phyloP scores from a whole-genome alignment of 257 asterid species.

The Fraxinus americana region DNA sequence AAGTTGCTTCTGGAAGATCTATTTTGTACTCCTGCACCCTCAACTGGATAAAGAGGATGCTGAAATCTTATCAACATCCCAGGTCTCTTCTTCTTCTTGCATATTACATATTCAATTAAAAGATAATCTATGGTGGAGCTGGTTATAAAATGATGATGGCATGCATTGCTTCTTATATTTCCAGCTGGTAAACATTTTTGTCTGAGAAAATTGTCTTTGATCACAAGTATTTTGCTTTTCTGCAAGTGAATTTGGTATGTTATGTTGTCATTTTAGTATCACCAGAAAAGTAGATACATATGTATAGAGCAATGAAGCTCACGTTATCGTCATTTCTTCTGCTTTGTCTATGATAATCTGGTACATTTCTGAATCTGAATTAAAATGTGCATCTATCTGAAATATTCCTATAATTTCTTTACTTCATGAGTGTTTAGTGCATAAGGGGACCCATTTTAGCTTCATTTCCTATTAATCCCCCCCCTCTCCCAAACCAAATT shows the following conservation, averaged over 20 bases:
- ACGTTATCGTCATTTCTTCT: neutral
- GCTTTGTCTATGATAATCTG: slow-evolving; percentile 1
- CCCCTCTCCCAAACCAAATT: neutral
- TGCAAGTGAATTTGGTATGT: neutral
- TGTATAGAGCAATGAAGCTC: neutral
- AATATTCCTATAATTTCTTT: slow-evolving; percentile 14
- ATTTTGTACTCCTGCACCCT: slow-evolving; percentile 87
- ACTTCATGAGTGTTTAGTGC: slow-evolving; percentile 5
- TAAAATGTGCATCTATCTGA: neutral
- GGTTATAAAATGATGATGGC: neutral
- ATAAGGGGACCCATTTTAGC: neutral
- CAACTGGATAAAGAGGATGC: slow-evolving; percentile 67
- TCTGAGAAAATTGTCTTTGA: neutral
- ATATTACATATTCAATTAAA: neutral
- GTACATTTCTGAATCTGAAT: neutral
- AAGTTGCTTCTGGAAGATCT: slow-evolving; percentile 84
- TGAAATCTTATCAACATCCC: slow-evolving; percentile 67
- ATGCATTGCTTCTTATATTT: slow-evolving; percentile 10
- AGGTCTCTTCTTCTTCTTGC: slow-evolving; percentile 43
- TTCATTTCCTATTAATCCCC: neutral
- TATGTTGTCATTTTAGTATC: neutral
- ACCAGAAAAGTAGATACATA: slow-evolving; percentile 9
- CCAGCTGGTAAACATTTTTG: neutral
- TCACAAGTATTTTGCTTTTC: slow-evolving; percentile 5
- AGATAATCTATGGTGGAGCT: slow-evolving; percentile 15